A percentile compares a stretch with the other conserved stretches of the same genome.
phyloP scores from a whole-genome alignment of 306 rosid genomes.

The Oxytropis ochrocephala region DNA sequence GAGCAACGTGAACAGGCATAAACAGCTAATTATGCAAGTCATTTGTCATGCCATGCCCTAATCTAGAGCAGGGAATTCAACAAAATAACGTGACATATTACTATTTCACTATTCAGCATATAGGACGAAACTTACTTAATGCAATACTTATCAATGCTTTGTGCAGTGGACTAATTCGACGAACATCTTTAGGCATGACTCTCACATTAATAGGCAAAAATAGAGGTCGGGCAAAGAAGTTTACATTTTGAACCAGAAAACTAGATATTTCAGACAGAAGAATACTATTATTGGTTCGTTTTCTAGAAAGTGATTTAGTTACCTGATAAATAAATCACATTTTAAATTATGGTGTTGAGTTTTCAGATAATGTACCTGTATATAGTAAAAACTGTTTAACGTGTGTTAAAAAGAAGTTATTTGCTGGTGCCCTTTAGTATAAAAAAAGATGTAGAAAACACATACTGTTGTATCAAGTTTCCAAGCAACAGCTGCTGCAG shows the following conservation, averaged over 20 bases:
- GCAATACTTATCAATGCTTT: background rate
- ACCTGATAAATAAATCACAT: background rate
- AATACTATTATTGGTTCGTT: background rate
- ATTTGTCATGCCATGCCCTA: background rate
- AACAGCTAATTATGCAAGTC: background rate
- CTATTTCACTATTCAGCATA: conserved; percentile 6
- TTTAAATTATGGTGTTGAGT: background rate
- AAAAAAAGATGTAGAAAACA: background rate
- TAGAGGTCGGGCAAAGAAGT: background rate
- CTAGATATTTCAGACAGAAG: background rate
- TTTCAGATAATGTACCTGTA: background rate
- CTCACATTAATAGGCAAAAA: background rate
- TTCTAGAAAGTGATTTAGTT: background rate
- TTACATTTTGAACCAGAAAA: conserved; percentile 2
- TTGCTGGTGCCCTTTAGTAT: background rate
- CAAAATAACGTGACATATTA: background rate
- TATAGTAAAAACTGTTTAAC: background rate
- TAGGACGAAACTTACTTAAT: background rate
- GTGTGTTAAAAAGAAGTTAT: background rate
- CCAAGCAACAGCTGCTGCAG: conserved; percentile 94
- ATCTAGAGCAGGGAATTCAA: background rate
- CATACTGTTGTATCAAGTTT: conserved; percentile 89
- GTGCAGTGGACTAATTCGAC: conserved; percentile 3
- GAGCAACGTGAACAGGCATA: background rate
- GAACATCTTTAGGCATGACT: background rate